phyloP scores from a whole-genome alignment of 805 yeast genomes.

The Zygosaccharomyces pseudorouxii region DNA sequence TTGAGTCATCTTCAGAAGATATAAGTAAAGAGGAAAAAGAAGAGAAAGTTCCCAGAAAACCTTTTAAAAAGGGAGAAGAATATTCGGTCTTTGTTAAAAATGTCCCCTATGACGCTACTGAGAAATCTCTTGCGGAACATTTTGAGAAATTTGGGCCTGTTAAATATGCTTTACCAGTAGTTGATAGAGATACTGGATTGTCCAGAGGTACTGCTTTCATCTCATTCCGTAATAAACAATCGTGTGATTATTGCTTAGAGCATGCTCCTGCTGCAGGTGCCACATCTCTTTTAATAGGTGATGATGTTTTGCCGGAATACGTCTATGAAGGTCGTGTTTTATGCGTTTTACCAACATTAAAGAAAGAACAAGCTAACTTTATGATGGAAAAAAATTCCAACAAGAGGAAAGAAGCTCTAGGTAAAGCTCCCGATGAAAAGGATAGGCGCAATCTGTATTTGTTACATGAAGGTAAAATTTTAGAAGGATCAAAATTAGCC shows the following conservation, averaged over 20 bases:
- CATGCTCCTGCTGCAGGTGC: conserved; percentile 73
- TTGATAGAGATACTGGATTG: conserved; percentile 76
- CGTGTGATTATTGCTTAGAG: conserved; percentile 62
- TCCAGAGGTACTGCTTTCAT: conserved; percentile 96
- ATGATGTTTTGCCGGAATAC: conserved; percentile 83
- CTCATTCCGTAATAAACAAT: conserved; percentile 62
- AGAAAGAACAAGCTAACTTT: conserved; percentile 71
- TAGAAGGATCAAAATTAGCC: conserved; percentile 75
- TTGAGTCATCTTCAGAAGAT: conserved; percentile 16
- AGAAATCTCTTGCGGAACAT: conserved; percentile 71
- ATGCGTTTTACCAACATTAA: conserved; percentile 79
- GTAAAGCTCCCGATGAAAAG: conserved; percentile 71
- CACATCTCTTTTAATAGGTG: conserved; percentile 72
- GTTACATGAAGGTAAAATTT: conserved; percentile 90
- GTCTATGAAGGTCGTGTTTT: conserved; percentile 91
- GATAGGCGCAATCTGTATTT: conserved; percentile 83
- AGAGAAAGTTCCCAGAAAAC: conserved; percentile 33
- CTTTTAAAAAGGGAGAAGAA: conserved; percentile 56
- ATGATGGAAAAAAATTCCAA: conserved; percentile 69
- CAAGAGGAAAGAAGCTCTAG: conserved; percentile 69
- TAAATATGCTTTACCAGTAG: conserved; percentile 88
- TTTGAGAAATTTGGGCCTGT: conserved; percentile 80
- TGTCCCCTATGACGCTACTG: conserved; percentile 90
- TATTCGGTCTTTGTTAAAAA: conserved; percentile 83
- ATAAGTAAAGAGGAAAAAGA: conserved; percentile 29